Percentiles rank a stretch among this genome's conserved stretches.
These are phyloP conservation scores for Kurtzmaniella cleridarum DNA, from an alignment of 805 yeast species.

Conservation along the genomic window DNA sequence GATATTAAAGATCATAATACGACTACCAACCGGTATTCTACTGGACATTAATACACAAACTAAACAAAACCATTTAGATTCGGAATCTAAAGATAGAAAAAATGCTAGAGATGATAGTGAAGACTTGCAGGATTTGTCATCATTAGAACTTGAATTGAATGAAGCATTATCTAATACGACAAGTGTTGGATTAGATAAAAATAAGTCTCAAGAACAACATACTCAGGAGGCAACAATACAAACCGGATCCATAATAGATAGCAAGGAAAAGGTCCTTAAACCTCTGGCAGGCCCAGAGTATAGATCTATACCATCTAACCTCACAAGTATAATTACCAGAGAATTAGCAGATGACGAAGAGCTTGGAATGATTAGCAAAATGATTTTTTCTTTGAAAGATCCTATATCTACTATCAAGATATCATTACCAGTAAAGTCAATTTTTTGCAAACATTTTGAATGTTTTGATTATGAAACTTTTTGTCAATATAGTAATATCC, in stretches of 20 bases:
- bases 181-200: background rate
- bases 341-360: constrained; percentile 9
- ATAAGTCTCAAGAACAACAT: constrained; percentile 4
- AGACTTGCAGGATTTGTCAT: constrained; percentile 10
- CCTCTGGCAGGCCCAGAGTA: background rate
- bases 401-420: constrained; percentile 37
- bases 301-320: constrained; percentile 2
- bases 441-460: constrained; percentile 34
- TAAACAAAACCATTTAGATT: too few species aligned
- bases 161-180: constrained; percentile 8
- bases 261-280: background rate
- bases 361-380: constrained; percentile 30
- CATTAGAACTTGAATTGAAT: constrained; percentile 15
- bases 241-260: background rate
- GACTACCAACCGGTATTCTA: constrained; percentile 5
- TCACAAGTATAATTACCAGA: constrained; percentile 1
- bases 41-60: constrained; percentile 1
- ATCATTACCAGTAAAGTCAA: constrained; percentile 34
- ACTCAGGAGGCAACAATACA: background rate
- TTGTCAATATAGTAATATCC: constrained; percentile 33
- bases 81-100: background rate
- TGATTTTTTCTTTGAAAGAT: constrained; percentile 33
- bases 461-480: constrained; percentile 40
- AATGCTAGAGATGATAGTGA: background rate
- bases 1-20: constrained; percentile 6